Percentiles rank a stretch among this genome's conserved stretches.
Conservation (phyloP, 805 yeast species). For the Kluyveromyces dobzhanskii region DNA sequence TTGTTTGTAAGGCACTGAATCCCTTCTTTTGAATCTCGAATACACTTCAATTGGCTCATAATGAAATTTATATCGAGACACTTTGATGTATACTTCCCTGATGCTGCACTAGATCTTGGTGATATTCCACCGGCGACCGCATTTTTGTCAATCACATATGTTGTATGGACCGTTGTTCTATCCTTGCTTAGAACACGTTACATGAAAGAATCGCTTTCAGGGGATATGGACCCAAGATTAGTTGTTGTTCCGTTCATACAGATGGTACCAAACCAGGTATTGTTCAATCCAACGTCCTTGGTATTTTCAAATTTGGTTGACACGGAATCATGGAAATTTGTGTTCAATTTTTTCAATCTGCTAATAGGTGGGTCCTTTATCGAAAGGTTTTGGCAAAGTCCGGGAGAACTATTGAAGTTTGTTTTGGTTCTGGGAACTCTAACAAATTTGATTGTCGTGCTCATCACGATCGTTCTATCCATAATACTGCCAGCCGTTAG, state of each 20-base stretch:
- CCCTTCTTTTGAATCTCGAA: too few species aligned
- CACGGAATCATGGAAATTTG: slow-evolving; percentile 37
- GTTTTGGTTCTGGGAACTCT: slow-evolving; percentile 39
- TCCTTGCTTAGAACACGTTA: slow-evolving; percentile 34
- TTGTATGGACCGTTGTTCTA: slow-evolving; percentile 34
- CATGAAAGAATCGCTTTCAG: slow-evolving; percentile 20
- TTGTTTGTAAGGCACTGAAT: too few species aligned
- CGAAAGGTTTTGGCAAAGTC: slow-evolving; percentile 56
- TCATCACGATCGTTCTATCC: slow-evolving; percentile 18
- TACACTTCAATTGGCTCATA: too few species aligned
- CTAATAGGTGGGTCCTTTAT: slow-evolving; percentile 55
- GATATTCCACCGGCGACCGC: slow-evolving; percentile 42
- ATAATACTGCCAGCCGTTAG: slow-evolving; percentile 21
- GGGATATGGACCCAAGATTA: slow-evolving; percentile 30
- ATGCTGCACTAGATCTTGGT: slow-evolving; percentile 10
- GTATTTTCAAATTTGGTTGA: slow-evolving; percentile 60
- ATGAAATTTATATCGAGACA: slow-evolving; percentile 13
- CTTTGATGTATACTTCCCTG: slow-evolving; percentile 18
- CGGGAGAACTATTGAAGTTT: slow-evolving; percentile 41
- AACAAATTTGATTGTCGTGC: slow-evolving; percentile 43
- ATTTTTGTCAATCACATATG: slow-evolving; percentile 34
- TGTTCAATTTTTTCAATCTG: slow-evolving; percentile 41
- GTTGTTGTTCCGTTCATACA: slow-evolving; percentile 51
- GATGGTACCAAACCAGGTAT: slow-evolving; percentile 49
- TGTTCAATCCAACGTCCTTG: slow-evolving; percentile 58